Conservation (phyloP, 176 grass and related monocot genomes). For the Ensete glaucum region DNA sequence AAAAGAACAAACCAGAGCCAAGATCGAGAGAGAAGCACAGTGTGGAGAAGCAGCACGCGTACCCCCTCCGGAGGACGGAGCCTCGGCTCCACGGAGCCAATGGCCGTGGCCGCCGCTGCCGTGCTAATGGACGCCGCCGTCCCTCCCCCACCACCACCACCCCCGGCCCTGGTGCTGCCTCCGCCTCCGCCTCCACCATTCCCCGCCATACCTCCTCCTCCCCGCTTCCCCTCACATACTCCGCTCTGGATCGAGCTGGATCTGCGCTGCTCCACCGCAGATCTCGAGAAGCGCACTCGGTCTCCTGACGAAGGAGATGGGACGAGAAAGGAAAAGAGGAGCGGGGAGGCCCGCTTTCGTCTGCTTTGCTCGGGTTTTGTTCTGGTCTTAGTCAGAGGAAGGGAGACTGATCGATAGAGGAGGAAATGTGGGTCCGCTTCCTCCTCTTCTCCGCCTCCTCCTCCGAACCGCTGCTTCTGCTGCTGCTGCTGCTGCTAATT, state of each 20-base stretch:
- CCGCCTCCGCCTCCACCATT: background rate
- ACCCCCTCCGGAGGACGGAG: slow-evolving; percentile 10
- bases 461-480: background rate
- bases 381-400: background rate
- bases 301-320: background rate
- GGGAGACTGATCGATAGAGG: background rate
- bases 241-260: background rate
- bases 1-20: background rate
- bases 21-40: background rate
- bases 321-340: background rate
- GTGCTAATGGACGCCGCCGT: slow-evolving; percentile 11
- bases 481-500: background rate
- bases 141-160: background rate
- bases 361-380: slow-evolving; percentile 13
- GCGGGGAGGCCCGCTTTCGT: background rate
- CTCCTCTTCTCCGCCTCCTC: background rate
- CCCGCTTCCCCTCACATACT: background rate
- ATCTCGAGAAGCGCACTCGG: slow-evolving; percentile 3
- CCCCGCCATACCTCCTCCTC: slow-evolving; percentile 8
- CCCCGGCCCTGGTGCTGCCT: slow-evolving; percentile 1
- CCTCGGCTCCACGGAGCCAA: slow-evolving; percentile 9
- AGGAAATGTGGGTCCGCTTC: slow-evolving; percentile 7
- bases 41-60: background rate
- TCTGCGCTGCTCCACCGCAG: background rate
- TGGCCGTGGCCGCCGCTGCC: slow-evolving; percentile 11